These are phyloP conservation scores for Fomitopsis pulvina DNA, from an alignment of 768 basidiomycete genomes.

Conservation along the genomic window DNA sequence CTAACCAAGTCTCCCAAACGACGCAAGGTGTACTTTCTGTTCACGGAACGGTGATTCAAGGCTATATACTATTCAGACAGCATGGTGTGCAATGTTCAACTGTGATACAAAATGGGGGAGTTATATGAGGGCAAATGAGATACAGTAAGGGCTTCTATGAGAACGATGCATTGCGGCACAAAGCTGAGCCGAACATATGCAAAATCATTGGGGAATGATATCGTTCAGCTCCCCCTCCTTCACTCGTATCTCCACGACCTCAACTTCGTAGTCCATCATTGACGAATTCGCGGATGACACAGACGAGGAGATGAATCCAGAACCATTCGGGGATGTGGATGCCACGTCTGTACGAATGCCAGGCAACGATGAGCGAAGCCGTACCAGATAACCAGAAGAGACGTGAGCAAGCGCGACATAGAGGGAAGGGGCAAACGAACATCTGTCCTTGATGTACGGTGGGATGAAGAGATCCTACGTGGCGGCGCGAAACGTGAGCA, in stretches of 20 bases:
- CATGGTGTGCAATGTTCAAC: not conserved
- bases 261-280: conserved; percentile 73
- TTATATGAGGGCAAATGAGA: conserved; percentile 8
- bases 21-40: not conserved
- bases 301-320: conserved; percentile 60
- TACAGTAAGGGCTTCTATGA: conserved; percentile 3
- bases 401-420: conserved; percentile 17
- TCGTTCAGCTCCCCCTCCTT: conserved; percentile 70
- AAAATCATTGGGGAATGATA: conserved; percentile 51
- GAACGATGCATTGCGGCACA: not conserved
- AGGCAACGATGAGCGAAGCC: conserved; percentile 7
- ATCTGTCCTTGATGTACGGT: conserved; percentile 86
- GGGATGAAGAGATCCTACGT: conserved; percentile 78
- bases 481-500: not conserved
- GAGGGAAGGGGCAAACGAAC: conserved; percentile 32
- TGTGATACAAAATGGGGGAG: conserved; percentile 3
- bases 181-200: not conserved
- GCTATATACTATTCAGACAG: not conserved
- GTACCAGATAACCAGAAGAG: conserved; percentile 3
- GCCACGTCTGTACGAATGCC: conserved; percentile 51
- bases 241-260: conserved; percentile 84
- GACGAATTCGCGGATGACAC: conserved; percentile 61
- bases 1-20: conserved; percentile 7
- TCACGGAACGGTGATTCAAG: not conserved
- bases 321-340: conserved; percentile 71